Evolutionary conservation across 2,329 filamentous ascomycete species (phyloP), one percentile per base, ranked within the genome.

Genomic region (Pleurostoma richardsiae): DNA sequence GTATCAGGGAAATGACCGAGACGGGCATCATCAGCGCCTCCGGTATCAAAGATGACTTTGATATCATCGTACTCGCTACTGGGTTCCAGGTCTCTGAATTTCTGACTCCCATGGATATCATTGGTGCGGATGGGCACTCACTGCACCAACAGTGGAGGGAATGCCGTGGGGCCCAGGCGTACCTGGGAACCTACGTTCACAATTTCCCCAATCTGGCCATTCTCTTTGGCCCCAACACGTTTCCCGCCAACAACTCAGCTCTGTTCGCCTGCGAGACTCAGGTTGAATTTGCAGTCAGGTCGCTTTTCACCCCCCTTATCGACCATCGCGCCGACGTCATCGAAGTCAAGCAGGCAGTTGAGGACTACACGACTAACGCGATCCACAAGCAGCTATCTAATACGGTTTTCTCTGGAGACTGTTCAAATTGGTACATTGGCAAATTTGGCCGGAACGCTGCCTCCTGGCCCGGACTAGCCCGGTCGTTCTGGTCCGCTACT

Each of bases 351-450:
- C 46, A 59, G 44, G 31, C 54, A 26, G 50, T 61, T 10, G 63
- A 71, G 48, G 55, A 66, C 38, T 46, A 55, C 4, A 60, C 53
- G 31, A 57, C 59, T 3, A 59, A 62, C 7, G 43, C 47, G 3
- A 54, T 72, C 1, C 59, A 72, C 19, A 31, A 44, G 10, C 47
- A 60, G 11, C 54, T 71, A 0, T 41, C 51, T 7, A 56, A 60
- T 36, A 63, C 60, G 0, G 67, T 71, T 3, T 71, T 67, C 43
- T 49, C 58, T 10, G 63, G 56, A 1, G 65, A 57, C 29, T 71
- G 68, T 45, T 65, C 60, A 19, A 71, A 71, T 49, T 71, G 66
- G 68, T 70, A 71, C 48, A 68, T 71, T 39, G 60, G 61, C 48
- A 51, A 59, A 5, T 54, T 55, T 27, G 67, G 68, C 1, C 58